Percentiles rank a stretch among this genome's conserved stretches.
Evolutionary conservation across 192 early-diverging fungal species (phyloP).

Genomic region (Cetraspora pellucida): DNA sequence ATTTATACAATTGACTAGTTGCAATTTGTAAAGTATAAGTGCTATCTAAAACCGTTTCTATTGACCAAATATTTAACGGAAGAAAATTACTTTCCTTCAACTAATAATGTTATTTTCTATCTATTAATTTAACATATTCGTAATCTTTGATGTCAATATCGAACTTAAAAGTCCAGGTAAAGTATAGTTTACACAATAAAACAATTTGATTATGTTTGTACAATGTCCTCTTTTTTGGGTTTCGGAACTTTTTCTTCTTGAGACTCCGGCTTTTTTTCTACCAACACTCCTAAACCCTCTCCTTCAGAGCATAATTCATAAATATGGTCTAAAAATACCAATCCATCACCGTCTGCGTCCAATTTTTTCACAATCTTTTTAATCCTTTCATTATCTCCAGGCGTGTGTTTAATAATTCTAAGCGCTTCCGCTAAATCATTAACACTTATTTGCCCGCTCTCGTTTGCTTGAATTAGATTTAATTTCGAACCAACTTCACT

Average conservation of each 20-base stretch:
- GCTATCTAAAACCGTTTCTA: too few relatives aligned
- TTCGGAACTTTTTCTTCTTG: slow-evolving; percentile 40
- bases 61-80: too few relatives aligned
- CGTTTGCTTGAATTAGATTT: slow-evolving; percentile 67
- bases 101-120: too few relatives aligned
- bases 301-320: slow-evolving; percentile 60
- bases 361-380: slow-evolving; percentile 74
- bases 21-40: too few relatives aligned
- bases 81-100: too few relatives aligned
- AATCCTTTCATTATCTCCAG: slow-evolving; percentile 65
- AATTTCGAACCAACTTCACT: slow-evolving; percentile 64
- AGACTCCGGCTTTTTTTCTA: slow-evolving; percentile 46
- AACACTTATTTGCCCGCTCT: slow-evolving; percentile 65
- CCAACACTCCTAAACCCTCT: slow-evolving; percentile 64
- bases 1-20: too few relatives aligned
- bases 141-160: too few relatives aligned
- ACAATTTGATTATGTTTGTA: neutral
- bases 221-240: slow-evolving; percentile 49
- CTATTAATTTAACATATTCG: too few relatives aligned
- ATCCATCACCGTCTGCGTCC: slow-evolving; percentile 72
- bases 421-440: slow-evolving; percentile 71
- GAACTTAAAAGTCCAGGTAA: too few relatives aligned
- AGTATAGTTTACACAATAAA: too few relatives aligned
- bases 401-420: slow-evolving; percentile 65
- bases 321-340: slow-evolving; percentile 65